These are phyloP conservation scores for Candida hungchunana DNA, from an alignment of 805 yeast species.

Conservation along the genomic window DNA sequence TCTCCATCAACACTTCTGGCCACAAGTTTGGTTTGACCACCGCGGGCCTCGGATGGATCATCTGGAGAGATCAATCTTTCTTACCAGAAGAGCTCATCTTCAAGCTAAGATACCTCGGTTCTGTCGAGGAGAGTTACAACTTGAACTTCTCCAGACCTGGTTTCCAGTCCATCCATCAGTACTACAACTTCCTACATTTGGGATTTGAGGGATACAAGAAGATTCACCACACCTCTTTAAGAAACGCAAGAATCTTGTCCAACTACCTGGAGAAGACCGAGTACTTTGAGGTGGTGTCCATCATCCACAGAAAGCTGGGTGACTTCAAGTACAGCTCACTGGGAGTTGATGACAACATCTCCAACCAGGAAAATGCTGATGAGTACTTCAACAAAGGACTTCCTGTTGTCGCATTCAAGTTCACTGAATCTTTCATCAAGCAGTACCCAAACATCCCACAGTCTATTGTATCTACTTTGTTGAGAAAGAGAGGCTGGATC, in stretches of 20 bases:
- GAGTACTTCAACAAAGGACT: constrained; percentile 64
- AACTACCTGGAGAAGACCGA: constrained; percentile 59
- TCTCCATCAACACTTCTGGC: constrained; percentile 84
- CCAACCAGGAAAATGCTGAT: constrained; percentile 32
- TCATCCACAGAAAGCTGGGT: constrained; percentile 62
- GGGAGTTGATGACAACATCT: constrained; percentile 26
- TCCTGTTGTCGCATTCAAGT: constrained; percentile 85
- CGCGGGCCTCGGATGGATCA: constrained; percentile 90
- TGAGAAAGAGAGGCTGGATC: constrained; percentile 81
- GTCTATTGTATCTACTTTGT: constrained; percentile 61
- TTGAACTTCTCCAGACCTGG: constrained; percentile 92
- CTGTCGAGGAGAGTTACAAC: constrained; percentile 80
- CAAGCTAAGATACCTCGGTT: constrained; percentile 80
- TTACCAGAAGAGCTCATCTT: constrained; percentile 73
- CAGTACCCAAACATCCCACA: constrained; percentile 82
- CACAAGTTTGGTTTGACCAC: constrained; percentile 90
- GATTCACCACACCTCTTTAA: constrained; percentile 56
- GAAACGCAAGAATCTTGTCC: constrained; percentile 67
- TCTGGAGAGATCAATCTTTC: constrained; percentile 64
- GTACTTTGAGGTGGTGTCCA: constrained; percentile 69
- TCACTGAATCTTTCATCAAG: constrained; percentile 52
- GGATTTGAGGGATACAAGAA: constrained; percentile 71
- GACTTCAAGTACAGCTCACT: constrained; percentile 22
- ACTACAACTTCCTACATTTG: constrained; percentile 67
- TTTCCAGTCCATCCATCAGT: constrained; percentile 84